Conservation (phyloP, 1,284 basidiomycete genomes). For the Pseudozyma sp. region DNA sequence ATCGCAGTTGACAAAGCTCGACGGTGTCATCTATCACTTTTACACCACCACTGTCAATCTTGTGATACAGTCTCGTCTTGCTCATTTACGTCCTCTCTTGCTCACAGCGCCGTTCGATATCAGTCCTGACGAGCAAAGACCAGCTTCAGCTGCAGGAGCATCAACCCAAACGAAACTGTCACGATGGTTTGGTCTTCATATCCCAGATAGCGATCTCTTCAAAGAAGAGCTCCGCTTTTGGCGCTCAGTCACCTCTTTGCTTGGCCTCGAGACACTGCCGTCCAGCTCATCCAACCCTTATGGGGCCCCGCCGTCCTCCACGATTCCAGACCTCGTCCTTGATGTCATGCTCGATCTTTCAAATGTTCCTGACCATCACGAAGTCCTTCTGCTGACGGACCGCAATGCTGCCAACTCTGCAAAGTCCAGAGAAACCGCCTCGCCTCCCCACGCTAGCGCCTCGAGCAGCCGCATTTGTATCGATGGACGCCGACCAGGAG, state of each 20-base stretch:
- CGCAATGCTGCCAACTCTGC: neutral
- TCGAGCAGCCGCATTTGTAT: constrained; percentile 15
- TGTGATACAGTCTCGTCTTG: constrained; percentile 63
- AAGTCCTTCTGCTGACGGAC: constrained; percentile 19
- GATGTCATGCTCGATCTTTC: constrained; percentile 68
- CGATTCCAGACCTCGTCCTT: constrained; percentile 62
- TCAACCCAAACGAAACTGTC: constrained; percentile 30
- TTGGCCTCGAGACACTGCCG: constrained; percentile 17
- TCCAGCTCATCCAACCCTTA: neutral
- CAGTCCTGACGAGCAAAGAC: constrained; percentile 5
- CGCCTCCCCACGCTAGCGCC: neutral
- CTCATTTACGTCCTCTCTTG: constrained; percentile 40
- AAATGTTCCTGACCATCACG: constrained; percentile 22
- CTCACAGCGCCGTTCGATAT: constrained; percentile 21
- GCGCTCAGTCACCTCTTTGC: constrained; percentile 52
- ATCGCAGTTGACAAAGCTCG: constrained; percentile 47
- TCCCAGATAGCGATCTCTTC: constrained; percentile 67
- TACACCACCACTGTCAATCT: constrained; percentile 68
- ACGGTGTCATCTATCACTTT: constrained; percentile 66
- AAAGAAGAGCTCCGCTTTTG: constrained; percentile 67
- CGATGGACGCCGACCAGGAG: constrained; percentile 20
- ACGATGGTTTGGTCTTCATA: constrained; percentile 69
- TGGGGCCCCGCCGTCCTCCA: constrained; percentile 16
- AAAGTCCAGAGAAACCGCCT: neutral
- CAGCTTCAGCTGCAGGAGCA: neutral